These are phyloP conservation scores for Bonia amplexicaulis DNA, from an alignment of 176 grass and related monocot species.

Conservation along the genomic window DNA sequence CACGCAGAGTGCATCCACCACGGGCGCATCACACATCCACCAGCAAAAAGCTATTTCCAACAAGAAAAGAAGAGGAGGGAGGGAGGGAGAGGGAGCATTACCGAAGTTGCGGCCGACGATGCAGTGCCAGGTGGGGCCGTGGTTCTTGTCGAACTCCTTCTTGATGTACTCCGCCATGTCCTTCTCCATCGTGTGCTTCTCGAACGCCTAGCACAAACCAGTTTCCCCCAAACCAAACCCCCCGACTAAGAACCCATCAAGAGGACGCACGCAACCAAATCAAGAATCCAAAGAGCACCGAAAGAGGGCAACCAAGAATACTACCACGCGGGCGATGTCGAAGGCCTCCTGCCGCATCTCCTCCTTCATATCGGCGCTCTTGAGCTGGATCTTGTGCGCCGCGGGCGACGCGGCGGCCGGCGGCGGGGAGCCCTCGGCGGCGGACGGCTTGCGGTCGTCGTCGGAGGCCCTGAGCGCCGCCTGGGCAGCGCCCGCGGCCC, in stretches of 20 bases:
- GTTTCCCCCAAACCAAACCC: not conserved
- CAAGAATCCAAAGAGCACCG: not conserved
- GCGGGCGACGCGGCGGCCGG: not conserved
- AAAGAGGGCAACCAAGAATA: not conserved
- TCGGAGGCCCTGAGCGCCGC: constrained; percentile 35
- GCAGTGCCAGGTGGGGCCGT: constrained; percentile 97
- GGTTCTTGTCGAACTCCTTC: constrained; percentile 98
- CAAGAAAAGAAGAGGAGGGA: not conserved
- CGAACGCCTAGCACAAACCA: constrained; percentile 54
- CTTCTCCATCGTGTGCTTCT: constrained; percentile 88
- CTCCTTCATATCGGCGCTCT: constrained; percentile 99
- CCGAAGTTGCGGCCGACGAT: constrained; percentile 99
- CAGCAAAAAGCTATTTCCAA: not conserved
- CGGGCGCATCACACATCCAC: not conserved
- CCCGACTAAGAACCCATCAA: not conserved
- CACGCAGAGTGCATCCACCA: not conserved
- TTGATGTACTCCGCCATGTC: constrained; percentile 99
- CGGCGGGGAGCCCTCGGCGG: constrained; percentile 35
- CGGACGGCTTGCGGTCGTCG: constrained; percentile 51
- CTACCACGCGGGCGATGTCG: constrained; percentile 83
- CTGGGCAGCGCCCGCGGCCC: constrained; percentile 20
- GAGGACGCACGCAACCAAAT: constrained; percentile 2
- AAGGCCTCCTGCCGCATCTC: constrained; percentile 89
- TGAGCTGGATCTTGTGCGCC: constrained; percentile 78
- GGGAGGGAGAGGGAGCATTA: constrained; percentile 7